A percentile compares a stretch with the other conserved stretches of the same genome.
These are phyloP conservation scores for Tylopilus sp. DNA, from an alignment of 768 basidiomycete species.

Conservation along the genomic window DNA sequence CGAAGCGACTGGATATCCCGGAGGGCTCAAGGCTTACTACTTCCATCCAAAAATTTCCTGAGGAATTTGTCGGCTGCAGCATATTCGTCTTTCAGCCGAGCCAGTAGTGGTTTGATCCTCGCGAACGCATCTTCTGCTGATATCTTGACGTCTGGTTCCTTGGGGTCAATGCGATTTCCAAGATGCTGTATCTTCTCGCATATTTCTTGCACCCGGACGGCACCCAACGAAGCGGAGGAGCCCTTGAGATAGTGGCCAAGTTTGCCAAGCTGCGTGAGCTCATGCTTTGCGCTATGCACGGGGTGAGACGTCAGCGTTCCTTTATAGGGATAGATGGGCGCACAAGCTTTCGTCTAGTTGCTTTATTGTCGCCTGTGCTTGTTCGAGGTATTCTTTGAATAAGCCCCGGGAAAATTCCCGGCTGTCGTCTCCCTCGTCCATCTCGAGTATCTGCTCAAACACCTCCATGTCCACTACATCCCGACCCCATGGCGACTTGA, in stretches of 20 bases:
- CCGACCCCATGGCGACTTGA: slow-evolving; percentile 12
- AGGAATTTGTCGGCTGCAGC: slow-evolving; percentile 65
- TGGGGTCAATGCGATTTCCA: slow-evolving; percentile 52
- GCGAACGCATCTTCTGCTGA: slow-evolving; percentile 49
- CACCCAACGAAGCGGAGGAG: slow-evolving; percentile 91
- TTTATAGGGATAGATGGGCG: slow-evolving; percentile 35
- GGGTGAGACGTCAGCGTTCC: slow-evolving; percentile 14
- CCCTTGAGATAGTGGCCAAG: slow-evolving; percentile 97
- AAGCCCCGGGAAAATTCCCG: slow-evolving; percentile 77
- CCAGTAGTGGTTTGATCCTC: slow-evolving; percentile 55
- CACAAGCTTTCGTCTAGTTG: slow-evolving; percentile 80
- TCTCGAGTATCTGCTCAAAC: slow-evolving; percentile 84
- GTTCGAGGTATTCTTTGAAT: slow-evolving; percentile 76
- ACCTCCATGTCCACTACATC: slow-evolving; percentile 71
- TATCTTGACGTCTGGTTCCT: slow-evolving; percentile 43
- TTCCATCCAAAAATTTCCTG: slow-evolving; percentile 33
- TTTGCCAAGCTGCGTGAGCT: slow-evolving; percentile 63
- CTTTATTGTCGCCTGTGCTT: slow-evolving; percentile 72
- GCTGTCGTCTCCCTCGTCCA: slow-evolving; percentile 77
- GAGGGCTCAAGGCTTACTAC: slow-evolving; percentile 1
- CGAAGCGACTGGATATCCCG: background rate
- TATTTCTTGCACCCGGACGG: slow-evolving; percentile 71
- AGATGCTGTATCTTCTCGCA: slow-evolving; percentile 93
- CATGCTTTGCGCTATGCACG: slow-evolving; percentile 45
- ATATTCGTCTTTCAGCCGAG: slow-evolving; percentile 65